phyloP scores from a whole-genome alignment of 1,284 basidiomycete genomes.

The Moniliella sp. region DNA sequence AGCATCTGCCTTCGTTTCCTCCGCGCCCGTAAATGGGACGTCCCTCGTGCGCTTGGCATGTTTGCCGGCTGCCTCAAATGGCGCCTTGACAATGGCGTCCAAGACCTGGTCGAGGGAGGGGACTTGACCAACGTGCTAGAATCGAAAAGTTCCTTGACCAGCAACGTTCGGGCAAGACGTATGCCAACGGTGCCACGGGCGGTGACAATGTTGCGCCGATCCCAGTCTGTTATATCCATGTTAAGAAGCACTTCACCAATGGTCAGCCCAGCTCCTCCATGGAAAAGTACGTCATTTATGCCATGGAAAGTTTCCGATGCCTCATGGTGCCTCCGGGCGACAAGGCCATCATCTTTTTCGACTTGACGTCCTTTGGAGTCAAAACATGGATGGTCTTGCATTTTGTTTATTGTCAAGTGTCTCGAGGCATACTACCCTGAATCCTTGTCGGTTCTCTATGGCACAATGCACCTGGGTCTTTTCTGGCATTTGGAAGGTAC shows the following conservation, averaged over 20 bases:
- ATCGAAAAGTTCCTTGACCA: slow-evolving; percentile 33
- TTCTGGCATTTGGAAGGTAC: too few species aligned
- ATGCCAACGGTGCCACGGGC: too few species aligned
- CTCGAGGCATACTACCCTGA: too few species aligned
- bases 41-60: slow-evolving; percentile 34
- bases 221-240: slow-evolving; percentile 19
- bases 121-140: slow-evolving; percentile 29
- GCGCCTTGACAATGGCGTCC: slow-evolving; percentile 29
- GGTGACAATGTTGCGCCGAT: too few species aligned
- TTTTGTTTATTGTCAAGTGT: too few species aligned
- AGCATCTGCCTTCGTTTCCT: slow-evolving; percentile 32
- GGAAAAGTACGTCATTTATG: slow-evolving; percentile 30
- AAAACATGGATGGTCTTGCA: too few species aligned
- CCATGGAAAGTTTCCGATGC: slow-evolving; percentile 33
- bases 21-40: slow-evolving; percentile 34
- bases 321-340: slow-evolving; percentile 31
- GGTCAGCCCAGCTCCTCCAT: slow-evolving; percentile 31
- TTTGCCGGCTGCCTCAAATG: slow-evolving; percentile 27
- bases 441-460: too few species aligned
- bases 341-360: slow-evolving; percentile 32
- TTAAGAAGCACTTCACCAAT: slow-evolving; percentile 20
- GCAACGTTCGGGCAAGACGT: slow-evolving; percentile 25
- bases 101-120: slow-evolving; percentile 31
- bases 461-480: too few species aligned
- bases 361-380: slow-evolving; percentile 7